phyloP scores from a whole-genome alignment of 176 grass and related monocot species.

The Phoenix dactylifera region DNA sequence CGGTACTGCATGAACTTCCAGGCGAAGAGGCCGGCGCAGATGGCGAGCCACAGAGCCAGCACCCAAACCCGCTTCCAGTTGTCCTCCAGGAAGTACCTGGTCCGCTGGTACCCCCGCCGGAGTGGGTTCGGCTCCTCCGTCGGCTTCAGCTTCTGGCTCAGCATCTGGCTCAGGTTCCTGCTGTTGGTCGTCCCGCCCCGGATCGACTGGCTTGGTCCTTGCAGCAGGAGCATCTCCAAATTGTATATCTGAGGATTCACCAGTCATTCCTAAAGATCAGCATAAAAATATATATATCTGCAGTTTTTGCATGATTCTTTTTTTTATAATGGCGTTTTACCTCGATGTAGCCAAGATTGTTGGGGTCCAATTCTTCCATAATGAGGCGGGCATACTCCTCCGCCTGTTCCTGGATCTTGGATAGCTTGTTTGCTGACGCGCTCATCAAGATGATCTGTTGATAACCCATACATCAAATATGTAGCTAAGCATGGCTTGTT shows the following conservation, averaged over 20 bases:
- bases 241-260: conserved; percentile 6
- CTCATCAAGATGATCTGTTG: conserved; percentile 74
- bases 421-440: conserved; percentile 72
- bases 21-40: conserved; percentile 52
- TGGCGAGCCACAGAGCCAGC: conserved; percentile 50
- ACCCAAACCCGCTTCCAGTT: conserved; percentile 95
- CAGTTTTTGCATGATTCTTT: background rate
- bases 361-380: conserved; percentile 95
- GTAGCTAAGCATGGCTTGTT: too few relatives aligned
- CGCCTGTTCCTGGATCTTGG: conserved; percentile 52
- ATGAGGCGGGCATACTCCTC: conserved; percentile 89
- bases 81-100: conserved; percentile 72
- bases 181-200: conserved; percentile 63
- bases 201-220: conserved; percentile 25
- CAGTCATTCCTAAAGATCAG: too few relatives aligned
- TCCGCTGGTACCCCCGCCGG: conserved; percentile 41
- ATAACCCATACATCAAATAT: background rate
- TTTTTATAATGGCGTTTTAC: conserved; percentile 10
- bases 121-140: conserved; percentile 78
- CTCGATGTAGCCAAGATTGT: conserved; percentile 81
- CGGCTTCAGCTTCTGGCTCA: conserved; percentile 65
- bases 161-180: conserved; percentile 85
- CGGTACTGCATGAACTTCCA: conserved; percentile 90
- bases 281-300: too few relatives aligned
- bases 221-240: conserved; percentile 17